Evolutionary conservation across 768 basidiomycete species (phyloP).

Genomic region (Kwoniella europaea): DNA sequence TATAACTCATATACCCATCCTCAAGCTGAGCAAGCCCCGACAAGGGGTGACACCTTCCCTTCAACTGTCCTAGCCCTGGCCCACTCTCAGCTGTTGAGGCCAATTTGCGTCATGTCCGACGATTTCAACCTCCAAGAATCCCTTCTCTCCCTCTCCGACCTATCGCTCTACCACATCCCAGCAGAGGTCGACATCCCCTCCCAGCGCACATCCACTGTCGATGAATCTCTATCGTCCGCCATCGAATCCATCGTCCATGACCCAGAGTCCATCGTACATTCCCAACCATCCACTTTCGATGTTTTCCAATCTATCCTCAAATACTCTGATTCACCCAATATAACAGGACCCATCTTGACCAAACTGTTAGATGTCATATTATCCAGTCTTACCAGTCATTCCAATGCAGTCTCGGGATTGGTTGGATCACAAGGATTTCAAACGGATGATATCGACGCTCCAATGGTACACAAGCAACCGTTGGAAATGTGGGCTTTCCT

Average conservation of each 20-base stretch:
- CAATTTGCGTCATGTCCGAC: constrained; percentile 37
- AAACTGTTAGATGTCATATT: constrained; percentile 86
- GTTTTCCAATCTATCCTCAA: constrained; percentile 82
- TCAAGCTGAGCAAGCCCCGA: background rate
- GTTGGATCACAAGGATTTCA: constrained; percentile 35
- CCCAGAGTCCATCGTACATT: constrained; percentile 72
- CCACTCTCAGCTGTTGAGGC: background rate
- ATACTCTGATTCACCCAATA: constrained; percentile 46
- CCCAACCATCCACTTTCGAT: constrained; percentile 69
- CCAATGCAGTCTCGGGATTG: constrained; percentile 36
- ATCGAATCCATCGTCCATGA: constrained; percentile 79
- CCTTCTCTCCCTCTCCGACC: constrained; percentile 69
- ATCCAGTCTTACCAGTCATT: constrained; percentile 62
- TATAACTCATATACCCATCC: background rate
- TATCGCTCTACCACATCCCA: constrained; percentile 69
- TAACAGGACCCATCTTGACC: constrained; percentile 67
- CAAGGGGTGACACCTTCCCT: background rate
- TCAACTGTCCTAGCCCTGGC: background rate
- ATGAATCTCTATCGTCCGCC: constrained; percentile 65
- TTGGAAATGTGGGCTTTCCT: constrained; percentile 93
- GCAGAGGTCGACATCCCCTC: constrained; percentile 70
- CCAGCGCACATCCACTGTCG: constrained; percentile 60
- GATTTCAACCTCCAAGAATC: constrained; percentile 80
- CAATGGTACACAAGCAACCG: constrained; percentile 67
- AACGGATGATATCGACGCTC: constrained; percentile 48